phyloP scores from a whole-genome alignment of 192 early-diverging fungal genomes.

The Gaertneriomyces sp. region DNA sequence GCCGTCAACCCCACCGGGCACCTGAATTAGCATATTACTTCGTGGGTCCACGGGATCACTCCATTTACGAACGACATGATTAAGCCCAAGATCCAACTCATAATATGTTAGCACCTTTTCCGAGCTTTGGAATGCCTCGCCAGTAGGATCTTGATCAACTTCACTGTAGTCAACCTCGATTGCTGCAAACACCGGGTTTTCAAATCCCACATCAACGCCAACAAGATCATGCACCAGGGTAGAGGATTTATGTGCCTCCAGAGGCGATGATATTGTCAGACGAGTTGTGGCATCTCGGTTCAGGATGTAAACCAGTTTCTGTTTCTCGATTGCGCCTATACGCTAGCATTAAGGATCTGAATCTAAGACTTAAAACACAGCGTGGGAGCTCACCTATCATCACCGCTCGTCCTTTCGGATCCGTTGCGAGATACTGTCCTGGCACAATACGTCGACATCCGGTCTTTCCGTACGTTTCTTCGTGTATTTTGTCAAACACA shows the following conservation, averaged over 20 bases:
- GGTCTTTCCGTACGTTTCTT: conserved; percentile 92
- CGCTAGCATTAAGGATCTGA: neutral
- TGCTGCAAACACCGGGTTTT: conserved; percentile 96
- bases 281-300: conserved; percentile 83
- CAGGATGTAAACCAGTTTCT: conserved; percentile 95
- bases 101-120: conserved; percentile 85
- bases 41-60: conserved; percentile 70
- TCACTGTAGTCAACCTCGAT: conserved; percentile 85
- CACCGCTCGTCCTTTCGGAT: conserved; percentile 94
- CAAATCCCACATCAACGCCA: conserved; percentile 96
- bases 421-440: conserved; percentile 92
- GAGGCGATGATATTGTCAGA: conserved; percentile 87
- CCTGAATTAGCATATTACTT: conserved; percentile 78
- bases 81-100: conserved; percentile 96
- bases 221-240: conserved; percentile 75
- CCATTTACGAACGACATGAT: conserved; percentile 98
- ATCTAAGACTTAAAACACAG: neutral
- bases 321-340: conserved; percentile 82
- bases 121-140: conserved; percentile 62
- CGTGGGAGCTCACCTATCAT: conserved; percentile 64
- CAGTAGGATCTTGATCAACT: conserved; percentile 70
- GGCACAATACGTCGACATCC: conserved; percentile 86
- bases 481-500: conserved; percentile 75
- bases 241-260: conserved; percentile 86
- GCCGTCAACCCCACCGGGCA: conserved; percentile 88